Conservation (phyloP, 257 asterid species). For the Echium plantagineum region DNA sequence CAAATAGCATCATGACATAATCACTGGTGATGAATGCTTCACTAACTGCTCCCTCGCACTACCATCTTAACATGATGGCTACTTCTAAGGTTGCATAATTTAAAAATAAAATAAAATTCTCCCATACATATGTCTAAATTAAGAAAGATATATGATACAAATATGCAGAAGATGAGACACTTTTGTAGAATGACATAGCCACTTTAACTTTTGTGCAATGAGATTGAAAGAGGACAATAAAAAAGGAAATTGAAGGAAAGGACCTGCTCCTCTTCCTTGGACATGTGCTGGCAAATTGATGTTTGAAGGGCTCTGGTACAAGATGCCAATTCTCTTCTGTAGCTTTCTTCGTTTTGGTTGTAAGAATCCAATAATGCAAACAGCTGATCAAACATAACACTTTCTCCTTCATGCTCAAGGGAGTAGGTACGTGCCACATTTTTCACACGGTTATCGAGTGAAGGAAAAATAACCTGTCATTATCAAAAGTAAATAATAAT, state of each 20-base stretch:
- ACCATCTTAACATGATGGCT: too few relatives aligned
- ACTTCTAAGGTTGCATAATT: too few relatives aligned
- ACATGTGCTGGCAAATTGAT: conserved; percentile 97
- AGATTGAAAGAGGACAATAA: background rate
- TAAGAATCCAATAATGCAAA: conserved; percentile 61
- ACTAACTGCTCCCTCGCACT: too few relatives aligned
- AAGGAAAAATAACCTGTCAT: conserved; percentile 68
- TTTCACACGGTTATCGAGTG: conserved; percentile 96
- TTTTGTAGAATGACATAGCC: too few relatives aligned
- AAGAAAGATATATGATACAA: too few relatives aligned
- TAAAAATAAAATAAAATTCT: too few relatives aligned
- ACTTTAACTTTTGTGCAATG: background rate
- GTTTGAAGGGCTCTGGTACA: conserved; percentile 95
- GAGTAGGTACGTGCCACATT: conserved; percentile 97
- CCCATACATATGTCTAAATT: too few relatives aligned
- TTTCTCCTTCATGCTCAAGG: conserved; percentile 97
- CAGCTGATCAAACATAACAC: conserved; percentile 87
- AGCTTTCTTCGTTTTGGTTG: conserved; percentile 57
- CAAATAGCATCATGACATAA: too few relatives aligned
- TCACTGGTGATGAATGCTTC: too few relatives aligned
- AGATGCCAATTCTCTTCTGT: conserved; percentile 86
- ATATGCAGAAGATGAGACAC: too few relatives aligned
- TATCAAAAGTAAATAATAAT: background rate
- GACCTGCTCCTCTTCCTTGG: conserved; percentile 99
- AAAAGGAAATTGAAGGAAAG: background rate